A percentile compares a stretch with the other conserved stretches of the same genome.
Conservation (phyloP, 108 stramenopile species). For the Cylindrotheca fusiformis region DNA sequence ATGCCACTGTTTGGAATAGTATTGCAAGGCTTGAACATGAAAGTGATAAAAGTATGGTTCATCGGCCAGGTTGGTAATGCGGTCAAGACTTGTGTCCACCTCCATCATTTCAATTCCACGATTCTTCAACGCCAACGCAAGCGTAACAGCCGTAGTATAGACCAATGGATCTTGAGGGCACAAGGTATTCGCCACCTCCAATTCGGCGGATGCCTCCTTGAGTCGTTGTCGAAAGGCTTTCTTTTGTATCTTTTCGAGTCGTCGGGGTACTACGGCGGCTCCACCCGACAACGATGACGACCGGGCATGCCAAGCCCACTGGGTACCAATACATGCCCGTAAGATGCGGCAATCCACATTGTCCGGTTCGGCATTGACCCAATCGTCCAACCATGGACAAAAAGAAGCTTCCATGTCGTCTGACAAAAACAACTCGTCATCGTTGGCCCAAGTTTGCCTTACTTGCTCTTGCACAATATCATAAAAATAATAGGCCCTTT, state of each 20-base stretch:
- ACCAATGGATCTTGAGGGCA: background rate
- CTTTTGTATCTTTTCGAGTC: background rate
- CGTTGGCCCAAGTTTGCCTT: background rate
- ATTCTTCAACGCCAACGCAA: background rate
- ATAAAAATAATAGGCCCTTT: background rate
- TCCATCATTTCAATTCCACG: background rate
- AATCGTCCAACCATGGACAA: slow-evolving; percentile 1
- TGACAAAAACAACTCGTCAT: too few relatives aligned
- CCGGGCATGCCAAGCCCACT: slow-evolving; percentile 4
- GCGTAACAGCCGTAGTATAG: background rate
- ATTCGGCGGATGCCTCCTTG: background rate
- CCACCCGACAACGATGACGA: background rate
- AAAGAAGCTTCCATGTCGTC: background rate
- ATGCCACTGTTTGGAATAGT: slow-evolving; percentile 1
- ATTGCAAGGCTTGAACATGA: background rate
- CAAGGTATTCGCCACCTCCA: background rate
- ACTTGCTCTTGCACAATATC: background rate
- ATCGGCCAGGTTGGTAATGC: background rate
- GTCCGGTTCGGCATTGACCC: background rate
- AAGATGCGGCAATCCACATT: slow-evolving; percentile 5
- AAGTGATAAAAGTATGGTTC: background rate
- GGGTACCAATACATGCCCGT: background rate
- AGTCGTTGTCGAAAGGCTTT: background rate
- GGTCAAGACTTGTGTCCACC: background rate
- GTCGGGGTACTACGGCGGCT: too few relatives aligned